A percentile compares a stretch with the other conserved stretches of the same genome.
phyloP scores from a whole-genome alignment of 2,329 filamentous ascomycete genomes.

The Ophiostoma sp. region DNA sequence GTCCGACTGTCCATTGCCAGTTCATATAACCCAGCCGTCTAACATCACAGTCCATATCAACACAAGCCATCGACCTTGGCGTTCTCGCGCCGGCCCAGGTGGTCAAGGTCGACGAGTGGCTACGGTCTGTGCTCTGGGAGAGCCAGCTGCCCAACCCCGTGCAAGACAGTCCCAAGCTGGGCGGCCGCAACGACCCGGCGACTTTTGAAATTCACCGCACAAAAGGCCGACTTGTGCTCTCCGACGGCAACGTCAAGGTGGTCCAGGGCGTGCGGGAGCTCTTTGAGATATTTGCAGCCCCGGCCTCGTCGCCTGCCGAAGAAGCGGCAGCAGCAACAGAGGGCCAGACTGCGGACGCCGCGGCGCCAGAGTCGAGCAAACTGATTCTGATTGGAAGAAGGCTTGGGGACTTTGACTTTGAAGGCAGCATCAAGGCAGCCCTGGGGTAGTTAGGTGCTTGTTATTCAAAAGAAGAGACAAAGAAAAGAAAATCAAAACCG shows the following conservation, averaged over 20 bases:
- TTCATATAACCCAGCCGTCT: not conserved
- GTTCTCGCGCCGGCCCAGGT: constrained; percentile 54
- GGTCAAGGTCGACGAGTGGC: constrained; percentile 67
- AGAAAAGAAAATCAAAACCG: not conserved
- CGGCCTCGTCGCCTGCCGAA: constrained; percentile 31
- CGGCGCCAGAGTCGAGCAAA: constrained; percentile 43
- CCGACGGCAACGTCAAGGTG: constrained; percentile 63
- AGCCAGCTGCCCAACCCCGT: constrained; percentile 48
- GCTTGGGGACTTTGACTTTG: constrained; percentile 48
- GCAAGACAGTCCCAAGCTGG: not conserved
- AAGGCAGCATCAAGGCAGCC: constrained; percentile 36
- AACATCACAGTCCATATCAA: constrained; percentile 68
- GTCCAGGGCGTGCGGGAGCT: constrained; percentile 89
- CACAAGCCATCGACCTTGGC: constrained; percentile 65
- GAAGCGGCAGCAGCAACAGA: constrained; percentile 28
- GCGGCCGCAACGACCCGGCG: constrained; percentile 28
- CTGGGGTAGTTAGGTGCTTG: not conserved
- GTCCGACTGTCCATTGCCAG: not conserved
- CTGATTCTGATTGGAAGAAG: constrained; percentile 60
- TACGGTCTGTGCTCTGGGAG: constrained; percentile 82
- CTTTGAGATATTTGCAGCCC: constrained; percentile 78
- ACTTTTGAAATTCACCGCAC: constrained; percentile 78
- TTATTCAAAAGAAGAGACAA: not conserved
- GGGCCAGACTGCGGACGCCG: not conserved
- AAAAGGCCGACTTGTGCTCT: constrained; percentile 70